A percentile compares a stretch with the other conserved stretches of the same genome.
phyloP scores from a whole-genome alignment of 1,284 basidiomycete genomes.

The Afroboletus lepidellus region DNA sequence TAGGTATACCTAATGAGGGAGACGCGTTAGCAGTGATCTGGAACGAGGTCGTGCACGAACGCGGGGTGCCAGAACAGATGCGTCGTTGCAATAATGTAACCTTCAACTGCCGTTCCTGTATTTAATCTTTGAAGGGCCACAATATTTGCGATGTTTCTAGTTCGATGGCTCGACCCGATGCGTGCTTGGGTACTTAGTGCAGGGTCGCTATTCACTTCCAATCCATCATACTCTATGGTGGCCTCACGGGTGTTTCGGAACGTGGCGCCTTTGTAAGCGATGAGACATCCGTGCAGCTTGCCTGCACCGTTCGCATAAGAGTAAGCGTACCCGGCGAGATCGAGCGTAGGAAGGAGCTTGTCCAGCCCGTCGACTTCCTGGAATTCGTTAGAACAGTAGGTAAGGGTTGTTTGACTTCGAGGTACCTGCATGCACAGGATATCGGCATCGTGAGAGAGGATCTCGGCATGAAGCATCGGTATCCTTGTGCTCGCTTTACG shows the following conservation, averaged over 20 bases:
- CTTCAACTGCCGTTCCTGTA: constrained; percentile 38
- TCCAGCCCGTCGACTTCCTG: constrained; percentile 79
- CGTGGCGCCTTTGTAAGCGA: constrained; percentile 61
- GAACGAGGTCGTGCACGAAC: constrained; percentile 40
- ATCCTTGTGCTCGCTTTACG: constrained; percentile 71
- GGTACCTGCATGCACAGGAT: constrained; percentile 81
- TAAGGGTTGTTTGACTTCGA: constrained; percentile 1
- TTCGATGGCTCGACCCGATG: constrained; percentile 66
- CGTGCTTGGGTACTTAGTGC: constrained; percentile 34
- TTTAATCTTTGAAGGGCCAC: constrained; percentile 55
- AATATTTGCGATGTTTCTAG: constrained; percentile 81
- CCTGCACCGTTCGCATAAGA: constrained; percentile 63
- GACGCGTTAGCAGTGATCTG: constrained; percentile 2
- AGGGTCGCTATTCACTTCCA: constrained; percentile 45
- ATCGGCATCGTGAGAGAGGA: constrained; percentile 66
- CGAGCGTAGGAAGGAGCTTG: constrained; percentile 59
- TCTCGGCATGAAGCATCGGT: constrained; percentile 73
- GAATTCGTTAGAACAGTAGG: constrained; percentile 2
- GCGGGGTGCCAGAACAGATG: constrained; percentile 94
- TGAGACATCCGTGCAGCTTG: constrained; percentile 83
- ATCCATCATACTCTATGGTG: constrained; percentile 67
- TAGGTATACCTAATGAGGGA: constrained; percentile 67
- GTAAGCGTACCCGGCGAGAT: constrained; percentile 57
- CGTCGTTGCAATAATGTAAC: constrained; percentile 78
- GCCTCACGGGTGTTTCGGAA: constrained; percentile 49